Evolutionary conservation across 768 basidiomycete species (phyloP).

Genomic region (Lactifluus volemus): DNA sequence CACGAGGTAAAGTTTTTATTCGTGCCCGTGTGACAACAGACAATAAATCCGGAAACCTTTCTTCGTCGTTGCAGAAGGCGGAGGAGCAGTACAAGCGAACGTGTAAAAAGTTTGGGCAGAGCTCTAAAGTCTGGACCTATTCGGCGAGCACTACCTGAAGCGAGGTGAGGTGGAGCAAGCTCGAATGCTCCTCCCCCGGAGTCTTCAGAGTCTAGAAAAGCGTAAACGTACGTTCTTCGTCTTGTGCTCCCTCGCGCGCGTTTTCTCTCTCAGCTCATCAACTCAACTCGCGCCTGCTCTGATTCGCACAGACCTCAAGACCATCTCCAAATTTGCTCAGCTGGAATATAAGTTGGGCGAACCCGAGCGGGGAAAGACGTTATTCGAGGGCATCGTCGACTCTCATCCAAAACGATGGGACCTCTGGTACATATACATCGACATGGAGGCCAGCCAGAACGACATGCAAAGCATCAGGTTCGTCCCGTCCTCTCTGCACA

Average conservation of each 20-base stretch:
- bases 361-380: conserved; percentile 86
- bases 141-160: conserved; percentile 74
- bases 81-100: conserved; percentile 85
- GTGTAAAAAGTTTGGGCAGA: conserved; percentile 89
- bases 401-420: conserved; percentile 94
- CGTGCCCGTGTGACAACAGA: background rate
- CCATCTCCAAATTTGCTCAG: conserved; percentile 90
- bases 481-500: conserved; percentile 15
- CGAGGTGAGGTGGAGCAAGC: conserved; percentile 70
- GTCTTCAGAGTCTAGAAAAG: conserved; percentile 86
- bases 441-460: conserved; percentile 80
- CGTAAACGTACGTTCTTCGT: conserved; percentile 66
- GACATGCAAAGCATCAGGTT: conserved; percentile 77
- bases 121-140: conserved; percentile 93
- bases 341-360: conserved; percentile 94
- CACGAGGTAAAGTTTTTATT: conserved; percentile 43
- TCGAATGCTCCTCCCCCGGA: conserved; percentile 76
- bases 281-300: no score
- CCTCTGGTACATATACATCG: conserved; percentile 93
- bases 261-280: no score
- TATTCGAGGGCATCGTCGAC: conserved; percentile 95
- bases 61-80: conserved; percentile 52
- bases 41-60: background rate
- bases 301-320: conserved; percentile 69
- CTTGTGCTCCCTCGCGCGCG: no score